Percentiles rank a stretch among this genome's conserved stretches.
These are phyloP conservation scores for Colletotrichum sp. DNA, from an alignment of 2,329 filamentous ascomycete species.

Conservation along the genomic window DNA sequence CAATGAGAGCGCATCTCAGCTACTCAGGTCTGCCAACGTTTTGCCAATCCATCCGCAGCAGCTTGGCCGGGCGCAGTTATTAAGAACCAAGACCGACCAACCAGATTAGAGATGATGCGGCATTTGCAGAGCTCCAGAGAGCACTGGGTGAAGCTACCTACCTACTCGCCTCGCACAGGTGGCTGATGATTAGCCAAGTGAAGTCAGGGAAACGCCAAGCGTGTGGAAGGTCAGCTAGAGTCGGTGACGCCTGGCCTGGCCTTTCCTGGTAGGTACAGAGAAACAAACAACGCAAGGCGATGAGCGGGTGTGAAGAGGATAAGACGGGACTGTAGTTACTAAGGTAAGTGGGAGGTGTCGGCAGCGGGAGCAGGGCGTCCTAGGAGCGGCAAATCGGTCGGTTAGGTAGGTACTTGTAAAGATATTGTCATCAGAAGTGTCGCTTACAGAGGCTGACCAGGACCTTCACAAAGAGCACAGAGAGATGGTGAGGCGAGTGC, in stretches of 20 bases:
- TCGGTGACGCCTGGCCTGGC: background rate
- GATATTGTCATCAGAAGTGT: background rate
- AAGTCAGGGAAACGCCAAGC: background rate
- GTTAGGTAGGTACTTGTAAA: background rate
- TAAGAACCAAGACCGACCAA: background rate
- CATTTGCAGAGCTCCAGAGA: background rate
- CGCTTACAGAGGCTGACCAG: background rate
- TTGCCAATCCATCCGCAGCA: slow-evolving; percentile 15
- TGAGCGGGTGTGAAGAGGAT: background rate
- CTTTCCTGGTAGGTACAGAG: background rate
- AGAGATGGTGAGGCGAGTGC: background rate
- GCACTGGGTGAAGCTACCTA: background rate
- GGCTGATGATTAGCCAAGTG: background rate
- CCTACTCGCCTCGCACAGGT: background rate
- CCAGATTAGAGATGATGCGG: background rate
- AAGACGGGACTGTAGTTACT: background rate
- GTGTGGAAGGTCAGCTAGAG: background rate
- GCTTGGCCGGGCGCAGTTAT: slow-evolving; percentile 13
- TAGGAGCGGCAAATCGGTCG: background rate
- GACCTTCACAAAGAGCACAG: background rate
- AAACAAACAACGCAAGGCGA: background rate
- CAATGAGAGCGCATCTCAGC: background rate
- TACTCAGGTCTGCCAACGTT: background rate
- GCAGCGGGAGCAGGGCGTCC: background rate
- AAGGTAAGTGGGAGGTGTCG: background rate